Percentiles rank a stretch among this genome's conserved stretches.
Evolutionary conservation across 2,329 filamentous ascomycete genomes (phyloP).

Genomic region (Calonectria fujianensis): DNA sequence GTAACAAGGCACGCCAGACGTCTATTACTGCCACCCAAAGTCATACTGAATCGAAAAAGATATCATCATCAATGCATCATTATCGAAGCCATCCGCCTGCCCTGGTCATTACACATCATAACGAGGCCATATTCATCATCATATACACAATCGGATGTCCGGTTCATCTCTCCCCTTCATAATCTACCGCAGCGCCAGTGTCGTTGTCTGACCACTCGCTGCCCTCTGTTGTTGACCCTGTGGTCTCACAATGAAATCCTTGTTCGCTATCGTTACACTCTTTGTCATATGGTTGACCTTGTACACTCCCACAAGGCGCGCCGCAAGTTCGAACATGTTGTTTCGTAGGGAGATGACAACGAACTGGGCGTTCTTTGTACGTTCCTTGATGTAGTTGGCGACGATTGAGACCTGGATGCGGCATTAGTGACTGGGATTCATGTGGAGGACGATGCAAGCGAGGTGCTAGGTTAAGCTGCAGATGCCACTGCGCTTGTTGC

Average conservation of each 20-base stretch:
- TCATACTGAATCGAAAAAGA: constrained; percentile 14
- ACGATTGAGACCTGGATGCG: constrained; percentile 89
- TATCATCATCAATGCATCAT: constrained; percentile 51
- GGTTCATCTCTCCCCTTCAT: constrained; percentile 20
- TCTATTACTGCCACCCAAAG: constrained; percentile 23
- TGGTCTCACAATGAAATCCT: constrained; percentile 79
- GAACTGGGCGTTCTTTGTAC: constrained; percentile 99
- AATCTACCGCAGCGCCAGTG: constrained; percentile 59
- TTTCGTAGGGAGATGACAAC: constrained; percentile 98
- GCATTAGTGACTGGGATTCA: constrained; percentile 47
- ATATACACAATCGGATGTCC: constrained; percentile 38
- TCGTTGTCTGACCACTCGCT: constrained; percentile 57
- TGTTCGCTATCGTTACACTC: constrained; percentile 92
- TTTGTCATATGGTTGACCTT: constrained; percentile 99
- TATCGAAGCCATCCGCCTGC: constrained; percentile 48
- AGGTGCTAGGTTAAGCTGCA: constrained; percentile 44
- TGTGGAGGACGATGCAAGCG: constrained; percentile 38
- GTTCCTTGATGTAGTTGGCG: constrained; percentile 98
- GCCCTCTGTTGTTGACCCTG: constrained; percentile 58
- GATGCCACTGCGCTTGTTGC: constrained; percentile 38
- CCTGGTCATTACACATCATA: constrained; percentile 49
- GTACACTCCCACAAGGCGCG: constrained; percentile 95
- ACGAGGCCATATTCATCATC: constrained; percentile 39
- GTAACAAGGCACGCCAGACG: not conserved
- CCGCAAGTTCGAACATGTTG: constrained; percentile 99